phyloP scores from a whole-genome alignment of 345 rosid genomes.

The Murraya paniculata region DNA sequence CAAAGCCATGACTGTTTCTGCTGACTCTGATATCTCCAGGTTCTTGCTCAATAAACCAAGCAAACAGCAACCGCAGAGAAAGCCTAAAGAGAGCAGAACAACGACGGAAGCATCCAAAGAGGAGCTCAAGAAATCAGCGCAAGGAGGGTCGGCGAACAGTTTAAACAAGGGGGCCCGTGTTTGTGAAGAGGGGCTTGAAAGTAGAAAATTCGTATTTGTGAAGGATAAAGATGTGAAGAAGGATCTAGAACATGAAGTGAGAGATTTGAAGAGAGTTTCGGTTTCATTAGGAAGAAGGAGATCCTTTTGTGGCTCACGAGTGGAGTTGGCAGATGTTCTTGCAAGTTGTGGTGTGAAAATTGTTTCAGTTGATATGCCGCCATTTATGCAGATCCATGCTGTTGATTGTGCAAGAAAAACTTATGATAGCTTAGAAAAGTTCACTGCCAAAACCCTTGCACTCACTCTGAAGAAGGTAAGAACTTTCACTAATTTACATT shows the following conservation, averaged over 20 bases:
- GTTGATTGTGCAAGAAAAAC: constrained; percentile 65
- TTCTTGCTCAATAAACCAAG: constrained; percentile 21
- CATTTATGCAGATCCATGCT: constrained; percentile 84
- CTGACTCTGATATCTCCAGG: constrained; percentile 43
- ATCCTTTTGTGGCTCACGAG: constrained; percentile 47
- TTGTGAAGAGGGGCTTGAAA: neutral
- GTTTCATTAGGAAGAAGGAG: constrained; percentile 45
- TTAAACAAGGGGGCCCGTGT: constrained; percentile 16
- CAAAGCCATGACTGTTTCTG: constrained; percentile 49
- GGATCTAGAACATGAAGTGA: constrained; percentile 19
- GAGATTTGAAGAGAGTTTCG: constrained; percentile 32
- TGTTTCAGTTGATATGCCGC: constrained; percentile 76
- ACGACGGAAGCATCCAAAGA: constrained; percentile 26
- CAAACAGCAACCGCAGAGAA: constrained; percentile 19
- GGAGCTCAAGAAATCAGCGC: constrained; percentile 18
- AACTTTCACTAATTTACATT: neutral
- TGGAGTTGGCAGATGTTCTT: constrained; percentile 49
- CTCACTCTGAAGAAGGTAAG: constrained; percentile 63
- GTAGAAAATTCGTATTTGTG: neutral
- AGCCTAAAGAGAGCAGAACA: constrained; percentile 12
- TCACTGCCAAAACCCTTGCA: constrained; percentile 64
- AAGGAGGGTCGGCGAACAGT: constrained; percentile 15
- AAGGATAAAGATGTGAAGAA: constrained; percentile 21
- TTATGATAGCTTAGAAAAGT: constrained; percentile 66
- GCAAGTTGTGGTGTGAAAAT: constrained; percentile 61